These are phyloP conservation scores for Paramecium primaurelia DNA, from an alignment of 73 alveolate species.

Conservation along the genomic window DNA sequence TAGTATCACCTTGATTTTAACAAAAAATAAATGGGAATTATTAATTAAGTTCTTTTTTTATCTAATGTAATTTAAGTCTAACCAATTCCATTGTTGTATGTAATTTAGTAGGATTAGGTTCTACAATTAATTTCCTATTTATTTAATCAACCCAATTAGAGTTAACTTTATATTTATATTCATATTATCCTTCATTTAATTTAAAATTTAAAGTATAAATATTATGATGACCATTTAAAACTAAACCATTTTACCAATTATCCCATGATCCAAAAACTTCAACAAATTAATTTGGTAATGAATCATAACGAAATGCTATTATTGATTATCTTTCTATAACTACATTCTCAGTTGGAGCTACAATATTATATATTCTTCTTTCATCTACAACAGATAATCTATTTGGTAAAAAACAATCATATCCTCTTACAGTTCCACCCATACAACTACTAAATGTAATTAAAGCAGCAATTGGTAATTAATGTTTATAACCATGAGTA, in stretches of 20 bases:
- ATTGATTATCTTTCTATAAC: not conserved
- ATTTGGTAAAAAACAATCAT: slow-evolving; percentile 82
- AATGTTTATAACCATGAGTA: slow-evolving; percentile 72
- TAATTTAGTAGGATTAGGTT: slow-evolving; percentile 72
- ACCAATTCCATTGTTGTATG: not conserved
- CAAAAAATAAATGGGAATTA: slow-evolving; percentile 42
- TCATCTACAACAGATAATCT: slow-evolving; percentile 90
- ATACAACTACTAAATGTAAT: slow-evolving; percentile 78
- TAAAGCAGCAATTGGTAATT: slow-evolving; percentile 80
- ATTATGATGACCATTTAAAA: not conserved
- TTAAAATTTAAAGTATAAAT: not conserved
- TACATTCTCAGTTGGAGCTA: not conserved
- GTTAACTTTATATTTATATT: slow-evolving; percentile 80
- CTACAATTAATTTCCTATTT: slow-evolving; percentile 53
- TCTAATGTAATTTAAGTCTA: slow-evolving; percentile 22
- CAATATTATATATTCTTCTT: slow-evolving; percentile 71
- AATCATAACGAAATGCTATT: not conserved
- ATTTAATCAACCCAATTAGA: slow-evolving; percentile 69
- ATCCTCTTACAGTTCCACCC: slow-evolving; percentile 91
- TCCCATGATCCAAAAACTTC: slow-evolving; percentile 80
- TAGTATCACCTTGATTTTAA: slow-evolving; percentile 11
- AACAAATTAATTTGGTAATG: slow-evolving; percentile 25
- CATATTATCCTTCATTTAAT: slow-evolving; percentile 45
- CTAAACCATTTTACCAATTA: slow-evolving; percentile 74
- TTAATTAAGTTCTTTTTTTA: not conserved